Evolutionary conservation across 2,329 filamentous ascomycete genomes (phyloP), one percentile per base, ranked within the genome.

Genomic region (Didymosphaeria variabile): DNA sequence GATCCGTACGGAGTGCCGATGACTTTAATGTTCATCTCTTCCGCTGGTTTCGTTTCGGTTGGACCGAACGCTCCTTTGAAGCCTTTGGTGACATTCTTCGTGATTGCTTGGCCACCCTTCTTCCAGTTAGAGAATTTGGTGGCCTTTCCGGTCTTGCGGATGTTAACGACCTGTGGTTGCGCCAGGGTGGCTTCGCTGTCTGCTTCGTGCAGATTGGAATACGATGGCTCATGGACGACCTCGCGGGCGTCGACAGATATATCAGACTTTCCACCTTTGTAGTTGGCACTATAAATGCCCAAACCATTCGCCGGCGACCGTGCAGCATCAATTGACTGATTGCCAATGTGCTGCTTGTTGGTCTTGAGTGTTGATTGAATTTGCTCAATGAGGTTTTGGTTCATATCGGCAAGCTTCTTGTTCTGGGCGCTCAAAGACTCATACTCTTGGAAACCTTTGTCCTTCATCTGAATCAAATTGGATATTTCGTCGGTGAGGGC

Each of bases 121-220:
- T 97, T 97, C 94, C 95, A 98, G 81, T 97, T 97, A 81, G 97
- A 97, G 81, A 97, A 97, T 78, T 97, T 98, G 82, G 93, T 97
- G 57, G 91, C 89, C 75, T 97, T 93, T 32, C 91, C 93, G 81
- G 73, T 72, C 65, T 97, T 98, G 71, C 93, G 89, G 64, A 98
- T 96, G 71, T 95, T 96, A 62, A 98, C 91, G 36, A 98, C 91
- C 62, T 97, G 95, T n/a, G 95, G 94, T 2, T 92, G 91, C 31
- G 88, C 77, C 52, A 90, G 79, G 0, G 86, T 85, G 15, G 85
- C 81, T 66, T 90, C 88, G 9, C 80, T 84, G 44, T 95, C 93
- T 49, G 91, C 90, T 19, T 87, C 85, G 29, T 81, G 75, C 19
- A 83, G 69, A 59, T 81, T 79, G 26, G 78, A 77, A 65, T 78